Conservation (phyloP, 2,329 filamentous ascomycete genomes). For the Ophiostoma tasmaniense region DNA sequence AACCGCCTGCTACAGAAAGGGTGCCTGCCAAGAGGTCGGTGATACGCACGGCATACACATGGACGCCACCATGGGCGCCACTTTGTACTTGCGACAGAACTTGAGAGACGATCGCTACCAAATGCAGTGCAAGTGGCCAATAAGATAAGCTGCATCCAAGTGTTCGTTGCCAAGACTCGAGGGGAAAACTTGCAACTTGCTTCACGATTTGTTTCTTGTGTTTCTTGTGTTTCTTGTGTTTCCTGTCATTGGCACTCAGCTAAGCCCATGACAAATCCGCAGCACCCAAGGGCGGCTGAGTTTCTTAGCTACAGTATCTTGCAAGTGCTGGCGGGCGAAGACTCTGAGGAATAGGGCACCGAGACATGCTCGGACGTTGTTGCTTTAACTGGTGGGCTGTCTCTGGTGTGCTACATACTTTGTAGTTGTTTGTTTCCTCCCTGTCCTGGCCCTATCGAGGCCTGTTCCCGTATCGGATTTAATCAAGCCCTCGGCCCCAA, state of each 20-base stretch:
- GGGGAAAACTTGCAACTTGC: neutral
- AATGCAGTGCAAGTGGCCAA: neutral
- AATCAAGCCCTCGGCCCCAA: neutral
- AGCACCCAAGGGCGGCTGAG: neutral
- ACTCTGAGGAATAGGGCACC: neutral
- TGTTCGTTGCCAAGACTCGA: neutral
- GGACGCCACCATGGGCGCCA: neutral
- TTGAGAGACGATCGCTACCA: neutral
- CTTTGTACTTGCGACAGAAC: neutral
- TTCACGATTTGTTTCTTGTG: neutral
- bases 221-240: neutral
- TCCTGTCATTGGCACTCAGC: neutral
- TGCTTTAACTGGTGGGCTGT: neutral
- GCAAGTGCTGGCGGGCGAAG: no score
- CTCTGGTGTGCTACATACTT: neutral
- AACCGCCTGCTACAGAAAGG: neutral
- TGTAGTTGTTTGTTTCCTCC: neutral
- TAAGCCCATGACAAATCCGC: neutral
- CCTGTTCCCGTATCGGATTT: no score
- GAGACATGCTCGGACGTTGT: neutral
- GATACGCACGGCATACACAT: neutral
- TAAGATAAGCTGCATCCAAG: neutral
- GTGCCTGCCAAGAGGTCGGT: conserved; percentile 3
- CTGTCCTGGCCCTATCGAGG: no score
- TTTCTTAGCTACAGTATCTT: neutral